phyloP scores from a whole-genome alignment of 306 rosid species.

The Ziziphus jujuba region DNA sequence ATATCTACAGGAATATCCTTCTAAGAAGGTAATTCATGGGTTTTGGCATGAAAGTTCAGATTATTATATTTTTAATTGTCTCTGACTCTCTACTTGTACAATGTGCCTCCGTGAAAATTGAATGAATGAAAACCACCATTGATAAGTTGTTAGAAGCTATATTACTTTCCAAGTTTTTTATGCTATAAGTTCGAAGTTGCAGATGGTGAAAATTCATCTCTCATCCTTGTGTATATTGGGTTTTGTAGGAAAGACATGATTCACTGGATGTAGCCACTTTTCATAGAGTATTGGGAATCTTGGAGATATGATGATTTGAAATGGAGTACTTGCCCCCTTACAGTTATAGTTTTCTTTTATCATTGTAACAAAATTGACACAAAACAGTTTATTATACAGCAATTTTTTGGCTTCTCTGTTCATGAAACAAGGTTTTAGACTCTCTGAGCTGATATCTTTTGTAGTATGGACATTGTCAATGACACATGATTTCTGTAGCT shows the following conservation, averaged over 20 bases:
- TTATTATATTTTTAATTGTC: background rate
- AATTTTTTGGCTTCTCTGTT: background rate
- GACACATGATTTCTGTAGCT: slow-evolving; percentile 7
- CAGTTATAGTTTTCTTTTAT: slow-evolving; percentile 48
- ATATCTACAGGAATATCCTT: slow-evolving; percentile 62
- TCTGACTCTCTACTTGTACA: too few species aligned
- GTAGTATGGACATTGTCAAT: slow-evolving; percentile 8
- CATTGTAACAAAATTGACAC: background rate
- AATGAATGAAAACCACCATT: background rate
- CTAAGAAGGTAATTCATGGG: slow-evolving; percentile 51
- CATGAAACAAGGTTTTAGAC: background rate
- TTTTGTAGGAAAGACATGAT: slow-evolving; percentile 77
- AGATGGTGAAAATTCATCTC: background rate
- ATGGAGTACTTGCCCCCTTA: slow-evolving; percentile 71
- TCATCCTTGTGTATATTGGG: slow-evolving; percentile 28
- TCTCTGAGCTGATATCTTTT: slow-evolving; percentile 3
- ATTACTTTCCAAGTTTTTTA: background rate
- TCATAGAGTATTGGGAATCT: slow-evolving; percentile 73
- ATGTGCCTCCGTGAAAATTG: slow-evolving; percentile 12
- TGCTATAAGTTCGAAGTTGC: background rate
- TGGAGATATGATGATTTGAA: slow-evolving; percentile 73
- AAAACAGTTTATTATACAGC: background rate
- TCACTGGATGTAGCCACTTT: slow-evolving; percentile 97
- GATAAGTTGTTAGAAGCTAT: background rate
- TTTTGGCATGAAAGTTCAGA: background rate